Evolutionary conservation across 2,329 filamentous ascomycete species (phyloP), one percentile per base, ranked within the genome.

Genomic region (Calonectria fujianensis): DNA sequence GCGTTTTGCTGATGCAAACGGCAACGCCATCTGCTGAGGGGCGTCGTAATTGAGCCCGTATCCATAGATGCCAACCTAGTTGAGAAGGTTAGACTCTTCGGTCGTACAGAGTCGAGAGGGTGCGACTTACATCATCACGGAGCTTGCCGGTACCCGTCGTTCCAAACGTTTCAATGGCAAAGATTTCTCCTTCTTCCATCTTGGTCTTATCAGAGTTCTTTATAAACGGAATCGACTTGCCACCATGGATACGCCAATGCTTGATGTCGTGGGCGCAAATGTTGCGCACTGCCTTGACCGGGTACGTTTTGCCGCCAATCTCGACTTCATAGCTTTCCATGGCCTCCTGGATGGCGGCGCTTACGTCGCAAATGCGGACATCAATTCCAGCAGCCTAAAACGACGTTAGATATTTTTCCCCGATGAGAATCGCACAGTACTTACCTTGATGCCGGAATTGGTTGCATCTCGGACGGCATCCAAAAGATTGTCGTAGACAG

Each of bases 101-200:
- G 1, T 32, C 13, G 3, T 16, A 8, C 16, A n/a, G 27, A 1
- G n/a, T 35, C 5, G 2, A 24, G 10, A 20, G 32, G 3, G 0
- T 0, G 18, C 1, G 9, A 80, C 83, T 79, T 85, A 95, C 94
- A 86, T 97, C 94, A 80, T 98, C 95, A 77, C 90, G 88, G 54
- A 96, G 92, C 81, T 93, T 93, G 75, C 95, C 96, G 81, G 94
- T 94, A 74, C 96, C 96, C 16, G 96, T 98, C 82, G 93, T 96
- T 45, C 96, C 96, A 83, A 98, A 98, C 0, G 96, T 98, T 86
- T 98, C 96, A 79, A 98, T 97, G 74, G 96, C 96, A 84, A 96
- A 98, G 24, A 95, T 91, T 80, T 98, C 96, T 45, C 95, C 95
- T 85, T 98, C 96, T 85, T 98, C 96, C 96, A 98, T 98, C 89